A percentile compares a stretch with the other conserved stretches of the same genome.
Conservation (phyloP, 2,329 filamentous ascomycete species). For the Emergomyces orientalis region DNA sequence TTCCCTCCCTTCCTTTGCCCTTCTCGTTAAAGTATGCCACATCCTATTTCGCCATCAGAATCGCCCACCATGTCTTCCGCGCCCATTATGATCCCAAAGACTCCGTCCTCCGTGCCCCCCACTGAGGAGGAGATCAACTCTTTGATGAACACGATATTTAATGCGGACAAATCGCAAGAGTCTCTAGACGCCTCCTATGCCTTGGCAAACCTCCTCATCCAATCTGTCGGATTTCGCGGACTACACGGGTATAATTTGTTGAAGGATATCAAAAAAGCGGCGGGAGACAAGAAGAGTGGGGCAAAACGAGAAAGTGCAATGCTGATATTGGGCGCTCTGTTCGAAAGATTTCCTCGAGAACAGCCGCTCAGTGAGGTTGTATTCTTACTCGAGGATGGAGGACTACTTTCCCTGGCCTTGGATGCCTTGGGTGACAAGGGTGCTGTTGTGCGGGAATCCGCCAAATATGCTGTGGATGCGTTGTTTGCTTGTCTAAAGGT, state of each 20-base stretch:
- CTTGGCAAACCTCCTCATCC: constrained; percentile 54
- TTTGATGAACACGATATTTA: constrained; percentile 59
- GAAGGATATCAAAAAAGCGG: constrained; percentile 62
- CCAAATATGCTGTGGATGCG: constrained; percentile 87
- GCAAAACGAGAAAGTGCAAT: constrained; percentile 80
- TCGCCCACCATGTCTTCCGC: constrained; percentile 37
- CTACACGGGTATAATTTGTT: constrained; percentile 54
- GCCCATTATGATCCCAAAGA: constrained; percentile 14
- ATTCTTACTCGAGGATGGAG: constrained; percentile 72
- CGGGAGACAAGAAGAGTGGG: constrained; percentile 86
- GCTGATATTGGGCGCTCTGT: constrained; percentile 86
- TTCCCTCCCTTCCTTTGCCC: neutral
- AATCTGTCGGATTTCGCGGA: constrained; percentile 56
- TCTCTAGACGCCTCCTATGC: constrained; percentile 61
- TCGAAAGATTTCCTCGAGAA: constrained; percentile 74
- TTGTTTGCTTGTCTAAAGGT: constrained; percentile 69
- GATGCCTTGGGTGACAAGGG: constrained; percentile 88
- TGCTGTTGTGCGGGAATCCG: constrained; percentile 75
- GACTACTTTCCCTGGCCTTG: constrained; percentile 61
- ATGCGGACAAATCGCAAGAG: constrained; percentile 56
- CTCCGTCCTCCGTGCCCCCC: constrained; percentile 10
- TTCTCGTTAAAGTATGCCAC: constrained; percentile 36
- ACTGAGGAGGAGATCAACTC: constrained; percentile 55
- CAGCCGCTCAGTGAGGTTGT: constrained; percentile 71
- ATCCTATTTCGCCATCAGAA: constrained; percentile 34